phyloP scores from a whole-genome alignment of 2,329 filamentous ascomycete genomes.

The Plectosphaerella plurivora region DNA sequence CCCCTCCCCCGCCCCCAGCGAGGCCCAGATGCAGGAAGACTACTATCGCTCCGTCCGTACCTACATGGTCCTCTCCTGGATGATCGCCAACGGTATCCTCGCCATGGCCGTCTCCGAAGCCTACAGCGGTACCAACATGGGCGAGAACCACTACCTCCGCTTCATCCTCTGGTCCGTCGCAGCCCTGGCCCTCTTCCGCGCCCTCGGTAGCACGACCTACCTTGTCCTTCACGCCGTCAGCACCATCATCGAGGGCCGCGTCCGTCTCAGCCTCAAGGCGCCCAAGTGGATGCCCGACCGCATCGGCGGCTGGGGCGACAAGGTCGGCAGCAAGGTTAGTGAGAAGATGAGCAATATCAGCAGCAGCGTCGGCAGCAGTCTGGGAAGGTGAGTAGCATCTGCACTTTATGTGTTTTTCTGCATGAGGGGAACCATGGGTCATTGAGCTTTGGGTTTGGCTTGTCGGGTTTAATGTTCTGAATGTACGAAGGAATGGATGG shows the following conservation, averaged over 20 bases:
- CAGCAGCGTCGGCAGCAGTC: constrained; percentile 31
- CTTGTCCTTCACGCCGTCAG: constrained; percentile 80
- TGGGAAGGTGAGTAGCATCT: constrained; percentile 2
- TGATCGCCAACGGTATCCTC: constrained; percentile 85
- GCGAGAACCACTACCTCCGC: constrained; percentile 82
- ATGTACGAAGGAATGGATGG: too few species aligned
- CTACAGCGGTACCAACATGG: constrained; percentile 67
- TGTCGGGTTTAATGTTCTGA: too few species aligned
- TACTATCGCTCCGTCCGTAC: constrained; percentile 97
- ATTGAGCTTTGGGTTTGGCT: too few species aligned
- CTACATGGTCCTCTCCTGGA: constrained; percentile 96
- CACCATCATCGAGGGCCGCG: constrained; percentile 78
- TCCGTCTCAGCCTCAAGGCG: constrained; percentile 54
- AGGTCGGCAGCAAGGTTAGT: constrained; percentile 34
- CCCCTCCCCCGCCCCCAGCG: constrained; percentile 52
- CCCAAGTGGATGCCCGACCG: constrained; percentile 49
- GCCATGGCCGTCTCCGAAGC: constrained; percentile 91
- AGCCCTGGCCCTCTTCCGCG: constrained; percentile 79
- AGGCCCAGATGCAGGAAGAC: constrained; percentile 89
- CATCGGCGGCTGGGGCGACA: constrained; percentile 39
- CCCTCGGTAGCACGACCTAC: constrained; percentile 76
- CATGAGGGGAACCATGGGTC: too few species aligned
- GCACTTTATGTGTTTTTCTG: too few species aligned
- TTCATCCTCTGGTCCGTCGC: constrained; percentile 95
- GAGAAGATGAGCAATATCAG: constrained; percentile 46